Percentiles rank a stretch among this genome's conserved stretches.
phyloP scores from a whole-genome alignment of 108 stramenopile genomes.

The Pseudonitzschia multiseries region DNA sequence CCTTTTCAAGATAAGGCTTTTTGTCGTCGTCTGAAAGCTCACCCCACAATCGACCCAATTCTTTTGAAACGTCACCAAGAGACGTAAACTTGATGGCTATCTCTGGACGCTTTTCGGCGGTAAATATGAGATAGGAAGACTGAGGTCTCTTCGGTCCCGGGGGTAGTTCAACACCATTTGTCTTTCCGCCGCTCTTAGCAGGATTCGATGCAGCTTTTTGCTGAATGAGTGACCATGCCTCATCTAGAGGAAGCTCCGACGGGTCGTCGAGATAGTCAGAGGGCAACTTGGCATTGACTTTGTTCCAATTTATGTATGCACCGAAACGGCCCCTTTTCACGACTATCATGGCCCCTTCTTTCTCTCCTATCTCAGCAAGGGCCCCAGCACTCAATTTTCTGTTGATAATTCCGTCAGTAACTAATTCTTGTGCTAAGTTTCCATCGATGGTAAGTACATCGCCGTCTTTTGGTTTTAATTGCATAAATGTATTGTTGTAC shows the following conservation, averaged over 20 bases:
- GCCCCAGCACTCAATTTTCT: slow-evolving; percentile 34
- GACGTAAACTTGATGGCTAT: slow-evolving; percentile 30
- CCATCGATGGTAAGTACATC: slow-evolving; percentile 46
- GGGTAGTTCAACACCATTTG: slow-evolving; percentile 14
- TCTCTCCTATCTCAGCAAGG: slow-evolving; percentile 51
- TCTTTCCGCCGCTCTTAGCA: slow-evolving; percentile 39
- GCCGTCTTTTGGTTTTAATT: slow-evolving; percentile 44
- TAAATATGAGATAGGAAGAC: slow-evolving; percentile 53
- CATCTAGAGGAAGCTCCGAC: slow-evolving; percentile 36
- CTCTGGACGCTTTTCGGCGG: slow-evolving; percentile 47
- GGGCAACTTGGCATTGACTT: slow-evolving; percentile 61
- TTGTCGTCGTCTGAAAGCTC: slow-evolving; percentile 22
- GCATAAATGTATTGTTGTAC: slow-evolving; percentile 50
- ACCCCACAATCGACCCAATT: slow-evolving; percentile 53
- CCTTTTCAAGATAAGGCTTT: slow-evolving; percentile 30
- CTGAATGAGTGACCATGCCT: slow-evolving; percentile 51
- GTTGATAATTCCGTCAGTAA: slow-evolving; percentile 52
- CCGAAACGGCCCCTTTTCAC: slow-evolving; percentile 55
- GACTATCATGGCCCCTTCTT: slow-evolving; percentile 36
- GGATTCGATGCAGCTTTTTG: slow-evolving; percentile 33
- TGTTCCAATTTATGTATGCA: slow-evolving; percentile 57
- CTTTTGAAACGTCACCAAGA: slow-evolving; percentile 56
- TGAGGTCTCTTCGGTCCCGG: slow-evolving; percentile 36
- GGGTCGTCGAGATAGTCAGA: slow-evolving; percentile 49
- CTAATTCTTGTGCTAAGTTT: slow-evolving; percentile 37